A percentile compares a stretch with the other conserved stretches of the same genome.
phyloP scores from a whole-genome alignment of 768 basidiomycete species.

The Boletus sp. region DNA sequence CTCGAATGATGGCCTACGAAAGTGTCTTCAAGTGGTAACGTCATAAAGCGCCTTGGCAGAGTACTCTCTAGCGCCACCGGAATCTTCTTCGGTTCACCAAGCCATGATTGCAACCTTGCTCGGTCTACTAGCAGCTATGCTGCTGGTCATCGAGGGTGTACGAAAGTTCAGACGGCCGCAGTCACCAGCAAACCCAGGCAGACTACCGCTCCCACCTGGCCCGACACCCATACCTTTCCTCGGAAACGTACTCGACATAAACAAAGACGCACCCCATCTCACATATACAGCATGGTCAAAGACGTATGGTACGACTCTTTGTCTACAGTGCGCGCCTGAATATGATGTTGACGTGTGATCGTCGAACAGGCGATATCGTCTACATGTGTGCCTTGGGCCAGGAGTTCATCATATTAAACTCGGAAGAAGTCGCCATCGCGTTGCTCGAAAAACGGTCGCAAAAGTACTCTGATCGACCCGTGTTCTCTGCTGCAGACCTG shows the following conservation, averaged over 20 bases:
- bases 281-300: conserved; percentile 21
- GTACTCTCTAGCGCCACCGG: no score
- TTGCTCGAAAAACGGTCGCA: conserved; percentile 51
- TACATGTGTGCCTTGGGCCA: no score
- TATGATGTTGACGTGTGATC: no score
- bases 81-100: not conserved
- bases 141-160: not conserved
- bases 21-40: no score
- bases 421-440: conserved; percentile 37
- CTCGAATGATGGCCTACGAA: no score
- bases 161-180: not conserved
- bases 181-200: not conserved
- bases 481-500: not conserved
- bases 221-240: conserved; percentile 2
- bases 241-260: conserved; percentile 10
- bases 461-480: conserved; percentile 42
- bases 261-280: conserved; percentile 6
- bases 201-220: no score
- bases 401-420: no score
- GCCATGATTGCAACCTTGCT: not conserved
- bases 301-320: conserved; percentile 13
- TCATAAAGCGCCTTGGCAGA: no score
- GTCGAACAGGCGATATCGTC: no score
- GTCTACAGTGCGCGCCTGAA: not conserved
- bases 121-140: not conserved